A percentile compares a stretch with the other conserved stretches of the same genome.
Conservation (phyloP, 2,329 filamentous ascomycete species). For the Xylariales sp. region DNA sequence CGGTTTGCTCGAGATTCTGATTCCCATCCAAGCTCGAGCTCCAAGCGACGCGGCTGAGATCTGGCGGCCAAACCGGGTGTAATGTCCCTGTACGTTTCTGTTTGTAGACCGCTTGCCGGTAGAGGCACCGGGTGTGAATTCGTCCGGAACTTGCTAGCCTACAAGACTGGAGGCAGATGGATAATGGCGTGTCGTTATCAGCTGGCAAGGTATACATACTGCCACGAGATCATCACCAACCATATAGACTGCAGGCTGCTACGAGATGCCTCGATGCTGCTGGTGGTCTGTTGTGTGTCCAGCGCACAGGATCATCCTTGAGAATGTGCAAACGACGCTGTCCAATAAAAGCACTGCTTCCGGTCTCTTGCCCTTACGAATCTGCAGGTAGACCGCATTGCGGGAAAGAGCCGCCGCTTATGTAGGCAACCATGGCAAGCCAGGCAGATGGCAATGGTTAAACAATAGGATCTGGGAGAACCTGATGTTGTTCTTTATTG, state of each 20-base stretch:
- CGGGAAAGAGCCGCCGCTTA: too few species aligned
- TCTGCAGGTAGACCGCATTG: background rate
- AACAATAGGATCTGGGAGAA: too few species aligned
- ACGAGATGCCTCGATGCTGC: conserved; percentile 19
- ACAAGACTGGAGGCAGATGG: background rate
- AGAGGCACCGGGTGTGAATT: background rate
- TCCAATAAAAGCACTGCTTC: conserved; percentile 17
- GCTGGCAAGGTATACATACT: background rate
- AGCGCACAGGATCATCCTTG: conserved; percentile 18
- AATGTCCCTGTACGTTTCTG: conserved; percentile 1
- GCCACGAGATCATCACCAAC: too few species aligned
- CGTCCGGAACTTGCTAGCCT: background rate
- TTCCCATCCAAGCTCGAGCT: too few species aligned
- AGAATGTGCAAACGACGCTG: conserved; percentile 22
- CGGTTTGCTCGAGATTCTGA: too few species aligned
- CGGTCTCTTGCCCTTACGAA: background rate
- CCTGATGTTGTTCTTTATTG: too few species aligned
- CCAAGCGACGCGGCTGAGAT: too few species aligned
- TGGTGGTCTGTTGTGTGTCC: conserved; percentile 23
- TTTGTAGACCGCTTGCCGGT: conserved; percentile 1
- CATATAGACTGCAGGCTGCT: background rate
- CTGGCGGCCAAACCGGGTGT: conserved; percentile 3
- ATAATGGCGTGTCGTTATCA: background rate
- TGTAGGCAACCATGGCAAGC: too few species aligned
- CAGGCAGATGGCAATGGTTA: too few species aligned